Conservation (phyloP, 164 flowering plant species). For the Magnolia kwangsiensis region DNA sequence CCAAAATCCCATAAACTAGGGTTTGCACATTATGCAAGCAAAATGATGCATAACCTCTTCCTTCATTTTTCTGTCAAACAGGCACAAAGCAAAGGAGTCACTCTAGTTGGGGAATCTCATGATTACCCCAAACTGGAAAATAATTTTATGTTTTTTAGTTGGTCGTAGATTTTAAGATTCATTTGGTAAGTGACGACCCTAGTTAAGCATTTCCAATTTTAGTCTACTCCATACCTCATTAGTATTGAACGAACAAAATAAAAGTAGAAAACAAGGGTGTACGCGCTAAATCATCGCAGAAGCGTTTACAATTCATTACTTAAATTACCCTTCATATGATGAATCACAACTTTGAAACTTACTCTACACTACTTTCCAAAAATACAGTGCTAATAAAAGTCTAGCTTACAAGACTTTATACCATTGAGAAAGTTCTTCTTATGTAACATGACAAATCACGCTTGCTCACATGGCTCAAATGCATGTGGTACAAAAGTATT, state of each 20-base stretch:
- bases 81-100: too few relatives aligned
- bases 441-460: slow-evolving; percentile 2
- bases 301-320: not conserved
- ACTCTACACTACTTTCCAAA: slow-evolving; percentile 13
- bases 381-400: slow-evolving; percentile 19
- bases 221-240: too few relatives aligned
- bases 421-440: slow-evolving; percentile 7
- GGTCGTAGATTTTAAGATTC: too few relatives aligned
- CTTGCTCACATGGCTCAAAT: slow-evolving; percentile 15
- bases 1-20: too few relatives aligned
- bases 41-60: too few relatives aligned
- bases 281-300: not conserved
- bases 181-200: too few relatives aligned
- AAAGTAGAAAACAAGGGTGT: too few relatives aligned
- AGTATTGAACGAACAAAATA: too few relatives aligned
- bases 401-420: not conserved
- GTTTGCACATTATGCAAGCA: too few relatives aligned
- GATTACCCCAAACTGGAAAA: not conserved
- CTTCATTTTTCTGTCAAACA: too few relatives aligned
- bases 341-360: not conserved
- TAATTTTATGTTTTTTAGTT: too few relatives aligned
- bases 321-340: slow-evolving; percentile 3
- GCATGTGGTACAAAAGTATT: slow-evolving; percentile 12
- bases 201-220: too few relatives aligned
- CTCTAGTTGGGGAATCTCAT: not conserved